Conservation (phyloP, 176 grass and related monocot species). For the Olyra latifolia region DNA sequence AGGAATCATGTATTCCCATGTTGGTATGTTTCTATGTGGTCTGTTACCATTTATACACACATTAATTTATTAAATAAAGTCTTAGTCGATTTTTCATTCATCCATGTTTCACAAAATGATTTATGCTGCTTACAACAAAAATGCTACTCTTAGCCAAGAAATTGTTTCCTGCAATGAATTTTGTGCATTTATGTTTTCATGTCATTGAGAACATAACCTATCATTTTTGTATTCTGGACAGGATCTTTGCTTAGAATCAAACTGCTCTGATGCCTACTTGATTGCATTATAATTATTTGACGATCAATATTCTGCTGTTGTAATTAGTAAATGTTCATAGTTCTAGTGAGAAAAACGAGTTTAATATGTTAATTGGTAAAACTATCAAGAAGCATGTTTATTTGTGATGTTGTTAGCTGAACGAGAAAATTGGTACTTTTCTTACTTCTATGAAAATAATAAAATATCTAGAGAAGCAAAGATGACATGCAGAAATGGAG, state of each 20-base stretch:
- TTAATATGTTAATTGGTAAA: neutral
- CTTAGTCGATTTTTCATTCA: neutral
- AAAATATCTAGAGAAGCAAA: neutral
- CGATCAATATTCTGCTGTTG: neutral
- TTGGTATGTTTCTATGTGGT: constrained; percentile 40
- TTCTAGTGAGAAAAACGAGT: neutral
- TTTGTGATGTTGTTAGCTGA: constrained; percentile 1
- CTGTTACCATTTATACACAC: constrained; percentile 5
- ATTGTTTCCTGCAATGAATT: neutral
- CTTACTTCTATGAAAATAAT: neutral
- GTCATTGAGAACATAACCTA: neutral
- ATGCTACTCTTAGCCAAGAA: neutral
- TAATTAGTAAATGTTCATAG: neutral
- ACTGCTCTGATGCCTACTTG: neutral
- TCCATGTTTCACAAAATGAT: constrained; percentile 2
- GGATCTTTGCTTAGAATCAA: constrained; percentile 14
- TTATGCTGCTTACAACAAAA: neutral
- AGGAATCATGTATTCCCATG: constrained; percentile 37
- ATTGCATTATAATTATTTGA: neutral
- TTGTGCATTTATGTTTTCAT: constrained; percentile 10
- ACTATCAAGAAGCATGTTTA: neutral
- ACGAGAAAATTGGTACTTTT: neutral
- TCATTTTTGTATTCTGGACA: neutral
- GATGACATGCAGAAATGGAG: neutral
- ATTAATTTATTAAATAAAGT: neutral